These are phyloP conservation scores for Entrophospora sp. DNA, from an alignment of 192 early-diverging fungal species.

Conservation along the genomic window DNA sequence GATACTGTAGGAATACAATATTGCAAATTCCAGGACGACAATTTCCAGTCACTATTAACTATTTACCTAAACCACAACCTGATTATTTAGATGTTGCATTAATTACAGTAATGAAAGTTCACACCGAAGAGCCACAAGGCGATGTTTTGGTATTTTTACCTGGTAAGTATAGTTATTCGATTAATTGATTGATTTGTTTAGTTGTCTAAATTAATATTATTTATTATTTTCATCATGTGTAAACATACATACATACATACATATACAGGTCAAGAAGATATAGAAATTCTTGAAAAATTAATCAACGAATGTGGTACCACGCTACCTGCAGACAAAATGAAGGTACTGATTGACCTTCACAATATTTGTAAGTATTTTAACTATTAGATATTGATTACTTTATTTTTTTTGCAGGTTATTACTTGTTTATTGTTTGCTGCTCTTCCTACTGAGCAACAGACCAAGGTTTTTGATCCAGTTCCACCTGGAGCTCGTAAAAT, in stretches of 20 bases:
- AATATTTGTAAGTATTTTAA: background rate
- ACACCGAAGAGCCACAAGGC: slow-evolving; percentile 73
- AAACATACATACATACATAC: no score
- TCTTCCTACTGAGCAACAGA: slow-evolving; percentile 80
- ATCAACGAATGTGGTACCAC: slow-evolving; percentile 61
- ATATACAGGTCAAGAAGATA: slow-evolving; percentile 89
- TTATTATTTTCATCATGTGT: no score
- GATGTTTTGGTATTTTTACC: slow-evolving; percentile 94
- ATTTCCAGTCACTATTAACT: slow-evolving; percentile 79
- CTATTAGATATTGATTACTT: background rate
- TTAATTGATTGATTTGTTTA: no score
- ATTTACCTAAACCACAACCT: slow-evolving; percentile 66
- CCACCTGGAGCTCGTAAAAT: slow-evolving; percentile 83
- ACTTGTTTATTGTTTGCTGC: slow-evolving; percentile 91
- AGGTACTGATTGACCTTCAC: background rate
- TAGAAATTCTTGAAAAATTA: slow-evolving; percentile 82
- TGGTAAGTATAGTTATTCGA: slow-evolving; percentile 34
- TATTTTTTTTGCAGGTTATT: slow-evolving; percentile 37
- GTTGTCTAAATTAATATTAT: no score
- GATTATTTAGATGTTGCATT: slow-evolving; percentile 91
- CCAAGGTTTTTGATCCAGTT: slow-evolving; percentile 80
- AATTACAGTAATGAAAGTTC: slow-evolving; percentile 81
- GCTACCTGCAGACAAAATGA: slow-evolving; percentile 40
- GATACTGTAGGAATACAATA: slow-evolving; percentile 51
- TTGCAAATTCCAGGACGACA: slow-evolving; percentile 86